Evolutionary conservation across 768 basidiomycete species (phyloP).

Genomic region (Russula compacta): DNA sequence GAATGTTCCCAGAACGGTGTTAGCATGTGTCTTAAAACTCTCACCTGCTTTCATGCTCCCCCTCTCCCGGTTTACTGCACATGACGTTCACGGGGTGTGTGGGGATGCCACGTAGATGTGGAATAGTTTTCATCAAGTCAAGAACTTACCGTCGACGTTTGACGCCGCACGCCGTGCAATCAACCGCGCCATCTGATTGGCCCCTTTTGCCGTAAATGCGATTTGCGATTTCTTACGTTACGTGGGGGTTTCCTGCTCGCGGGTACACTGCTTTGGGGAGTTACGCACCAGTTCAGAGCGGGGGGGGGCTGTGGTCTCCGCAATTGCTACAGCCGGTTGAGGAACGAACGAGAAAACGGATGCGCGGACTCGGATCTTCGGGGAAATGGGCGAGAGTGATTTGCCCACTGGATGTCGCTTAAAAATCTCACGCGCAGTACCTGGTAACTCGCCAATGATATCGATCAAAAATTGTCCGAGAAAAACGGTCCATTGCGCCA

Average conservation of each 20-base stretch:
- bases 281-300: background rate
- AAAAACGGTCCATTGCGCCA: background rate
- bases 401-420: background rate
- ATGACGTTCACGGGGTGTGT: too few species aligned
- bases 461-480: background rate
- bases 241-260: background rate
- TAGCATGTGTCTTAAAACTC: background rate
- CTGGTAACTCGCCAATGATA: background rate
- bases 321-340: background rate
- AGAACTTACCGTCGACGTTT: background rate
- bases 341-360: background rate
- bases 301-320: background rate
- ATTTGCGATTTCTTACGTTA: background rate
- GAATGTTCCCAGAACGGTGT: slow-evolving; percentile 1
- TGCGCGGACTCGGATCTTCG: background rate
- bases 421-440: background rate
- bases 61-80: too few species aligned
- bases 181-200: background rate
- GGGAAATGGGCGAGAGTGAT: background rate
- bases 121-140: background rate
- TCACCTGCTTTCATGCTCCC: background rate
- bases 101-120: too few species aligned
- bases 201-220: background rate
- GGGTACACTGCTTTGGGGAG: background rate
- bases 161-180: background rate